A percentile compares a stretch with the other conserved stretches of the same genome.
Conservation (phyloP, 2,329 filamentous ascomycete species). For the Helotiales sp. region DNA sequence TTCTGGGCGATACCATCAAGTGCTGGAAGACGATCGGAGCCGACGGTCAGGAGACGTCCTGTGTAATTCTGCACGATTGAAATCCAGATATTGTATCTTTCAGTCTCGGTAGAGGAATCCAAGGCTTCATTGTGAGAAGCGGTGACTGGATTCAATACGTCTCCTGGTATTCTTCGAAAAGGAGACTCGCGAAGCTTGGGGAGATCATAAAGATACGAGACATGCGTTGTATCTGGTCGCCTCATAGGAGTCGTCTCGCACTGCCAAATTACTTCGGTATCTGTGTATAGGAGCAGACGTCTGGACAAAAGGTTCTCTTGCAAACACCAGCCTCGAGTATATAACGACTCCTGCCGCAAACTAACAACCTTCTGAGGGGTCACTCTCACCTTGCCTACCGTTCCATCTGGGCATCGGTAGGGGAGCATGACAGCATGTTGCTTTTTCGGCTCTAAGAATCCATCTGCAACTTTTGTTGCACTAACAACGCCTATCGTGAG, state of each 20-base stretch:
- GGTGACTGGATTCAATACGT: not conserved
- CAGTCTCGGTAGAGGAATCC: not conserved
- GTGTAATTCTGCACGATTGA: constrained; percentile 18
- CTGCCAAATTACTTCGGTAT: constrained; percentile 19
- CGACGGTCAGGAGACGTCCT: constrained; percentile 8
- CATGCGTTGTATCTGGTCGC: constrained; percentile 11
- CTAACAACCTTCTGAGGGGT: constrained; percentile 8
- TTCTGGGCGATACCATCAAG: constrained; percentile 15
- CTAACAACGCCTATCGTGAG: constrained; percentile 19
- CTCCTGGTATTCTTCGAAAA: constrained; percentile 13
- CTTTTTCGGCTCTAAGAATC: constrained; percentile 14
- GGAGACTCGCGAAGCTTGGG: not conserved
- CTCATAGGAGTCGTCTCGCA: constrained; percentile 15
- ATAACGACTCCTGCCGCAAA: constrained; percentile 18
- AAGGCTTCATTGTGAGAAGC: not conserved
- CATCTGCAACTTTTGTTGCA: constrained; percentile 10
- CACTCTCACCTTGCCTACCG: constrained; percentile 8
- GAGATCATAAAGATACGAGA: not conserved
- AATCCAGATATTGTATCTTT: constrained; percentile 6
- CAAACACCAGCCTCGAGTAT: constrained; percentile 22
- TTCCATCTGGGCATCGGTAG: constrained; percentile 11
- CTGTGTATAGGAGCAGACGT: constrained; percentile 15
- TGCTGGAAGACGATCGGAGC: constrained; percentile 17
- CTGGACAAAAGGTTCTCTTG: constrained; percentile 19
- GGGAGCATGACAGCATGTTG: constrained; percentile 9